Percentiles rank a stretch among this genome's conserved stretches.
These are phyloP conservation scores for Acmispon strigosus DNA, from an alignment of 306 rosid species.

Conservation along the genomic window DNA sequence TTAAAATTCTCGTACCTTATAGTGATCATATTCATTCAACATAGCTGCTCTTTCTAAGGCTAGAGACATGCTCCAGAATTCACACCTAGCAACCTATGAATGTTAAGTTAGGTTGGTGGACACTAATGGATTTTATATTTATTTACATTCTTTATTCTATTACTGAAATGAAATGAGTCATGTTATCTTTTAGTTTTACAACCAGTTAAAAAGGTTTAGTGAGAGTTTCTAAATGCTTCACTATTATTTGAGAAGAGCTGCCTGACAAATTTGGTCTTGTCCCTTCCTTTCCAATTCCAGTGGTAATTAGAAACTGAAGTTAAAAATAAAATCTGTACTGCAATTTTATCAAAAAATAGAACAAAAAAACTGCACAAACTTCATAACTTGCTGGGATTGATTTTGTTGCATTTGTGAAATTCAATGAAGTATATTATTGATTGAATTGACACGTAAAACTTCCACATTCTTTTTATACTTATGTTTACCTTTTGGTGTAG, in stretches of 20 bases:
- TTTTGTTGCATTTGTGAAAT: neutral
- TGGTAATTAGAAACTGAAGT: neutral
- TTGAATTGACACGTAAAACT: neutral
- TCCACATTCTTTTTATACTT: neutral
- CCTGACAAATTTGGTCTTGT: neutral
- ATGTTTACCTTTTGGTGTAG: neutral
- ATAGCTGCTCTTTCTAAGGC: too few species aligned
- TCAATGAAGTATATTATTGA: too few species aligned
- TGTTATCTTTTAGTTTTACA: neutral
- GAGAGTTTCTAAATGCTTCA: neutral
- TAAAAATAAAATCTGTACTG: neutral
- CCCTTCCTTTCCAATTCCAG: neutral
- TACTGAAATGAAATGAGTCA: neutral
- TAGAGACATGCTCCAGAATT: too few species aligned
- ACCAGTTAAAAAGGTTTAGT: neutral
- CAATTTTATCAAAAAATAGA: neutral
- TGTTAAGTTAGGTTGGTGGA: too few species aligned
- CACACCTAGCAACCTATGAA: too few species aligned
- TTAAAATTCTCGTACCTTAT: neutral
- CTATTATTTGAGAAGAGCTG: neutral
- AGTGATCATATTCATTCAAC: too few species aligned
- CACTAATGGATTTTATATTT: constrained; percentile 15
- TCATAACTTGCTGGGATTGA: neutral
- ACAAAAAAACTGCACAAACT: neutral
- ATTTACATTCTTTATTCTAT: neutral